Base-by-base conservation (phyloP, 1,284 basidiomycete genomes). In the Pascua sp. region DNA sequence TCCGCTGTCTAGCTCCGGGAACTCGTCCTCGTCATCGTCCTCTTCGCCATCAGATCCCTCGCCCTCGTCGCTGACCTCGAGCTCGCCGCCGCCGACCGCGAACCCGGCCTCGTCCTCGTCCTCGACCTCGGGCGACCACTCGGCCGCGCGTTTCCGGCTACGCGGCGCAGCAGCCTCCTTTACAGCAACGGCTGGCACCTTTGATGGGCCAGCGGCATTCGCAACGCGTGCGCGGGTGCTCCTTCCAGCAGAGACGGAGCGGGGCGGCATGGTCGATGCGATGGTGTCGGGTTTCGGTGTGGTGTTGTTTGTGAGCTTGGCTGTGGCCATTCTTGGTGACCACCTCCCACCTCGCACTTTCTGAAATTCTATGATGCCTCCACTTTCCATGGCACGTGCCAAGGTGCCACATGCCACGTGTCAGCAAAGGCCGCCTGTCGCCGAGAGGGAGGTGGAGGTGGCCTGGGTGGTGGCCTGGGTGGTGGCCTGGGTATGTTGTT, bases 1-100 rank as follows among this genome's bases (percentile, higher is more conserved):
- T 5, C 73, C 76, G 12, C 73, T 62, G 57, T 81, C 78, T 47
- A 81, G 72, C 63, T 81, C 80, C 0, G 80, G 80, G 55, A 81
- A 80, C 11, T 64, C 73, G 8, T 79, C 80, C 37, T 73, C 75
- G 16, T 65, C 67, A 13, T 66, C 69, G 5, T 61, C 68, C 5
- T 58, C 67, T 2, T 61, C 62, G 11, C 63, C 67, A 8, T 63
- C 61, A 17, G 60, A 65, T 16, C 66, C 71, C 32, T 66, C 65
- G 10, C 53, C 57, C 47, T 59, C 57, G 45, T 61, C 61, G 18
- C 57, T 59, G 24, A 62, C 32, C 45, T 62, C 61, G 10, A 70
- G 64, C 32, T 70, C 72, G 40, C 65, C 69, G 4, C 24, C 24
- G 47, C 67, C 69, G 42, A 69, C 67, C 1, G 62, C 59, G 46